Conservation (phyloP, 179 eudicot species). For the Beta corolliflora region DNA sequence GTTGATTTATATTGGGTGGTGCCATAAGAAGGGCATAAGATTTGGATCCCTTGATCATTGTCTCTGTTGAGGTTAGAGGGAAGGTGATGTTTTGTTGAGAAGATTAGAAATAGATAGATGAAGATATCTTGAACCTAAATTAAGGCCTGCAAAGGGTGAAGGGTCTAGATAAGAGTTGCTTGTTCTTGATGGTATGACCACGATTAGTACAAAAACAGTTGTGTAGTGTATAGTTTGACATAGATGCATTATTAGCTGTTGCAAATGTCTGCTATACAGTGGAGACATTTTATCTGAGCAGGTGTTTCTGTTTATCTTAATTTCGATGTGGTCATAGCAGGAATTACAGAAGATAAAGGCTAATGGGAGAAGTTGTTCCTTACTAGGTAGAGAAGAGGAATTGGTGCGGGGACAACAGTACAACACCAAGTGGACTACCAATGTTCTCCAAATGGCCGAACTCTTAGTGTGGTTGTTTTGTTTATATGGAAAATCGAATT, state of each 20-base stretch:
- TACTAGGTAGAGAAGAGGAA: too few relatives aligned
- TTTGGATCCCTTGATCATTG: background rate
- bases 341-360: background rate
- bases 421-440: too few relatives aligned
- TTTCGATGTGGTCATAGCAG: background rate
- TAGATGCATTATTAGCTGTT: background rate
- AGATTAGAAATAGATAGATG: background rate
- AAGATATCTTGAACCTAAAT: background rate
- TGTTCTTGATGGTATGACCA: background rate
- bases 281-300: background rate
- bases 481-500: too few relatives aligned
- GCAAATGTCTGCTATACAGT: background rate
- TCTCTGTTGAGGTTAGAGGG: background rate
- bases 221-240: background rate
- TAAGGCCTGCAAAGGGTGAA: background rate
- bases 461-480: too few relatives aligned
- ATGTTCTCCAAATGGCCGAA: too few relatives aligned
- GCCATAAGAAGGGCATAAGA: background rate
- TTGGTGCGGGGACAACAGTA: too few relatives aligned
- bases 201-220: background rate
- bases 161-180: background rate
- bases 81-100: background rate
- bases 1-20: background rate
- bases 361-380: too few relatives aligned
- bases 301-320: background rate